Percentiles rank a stretch among this genome's conserved stretches.
Evolutionary conservation across 495 filamentous ascomycete genomes (phyloP).

Genomic region (Daldinia concentrica): DNA sequence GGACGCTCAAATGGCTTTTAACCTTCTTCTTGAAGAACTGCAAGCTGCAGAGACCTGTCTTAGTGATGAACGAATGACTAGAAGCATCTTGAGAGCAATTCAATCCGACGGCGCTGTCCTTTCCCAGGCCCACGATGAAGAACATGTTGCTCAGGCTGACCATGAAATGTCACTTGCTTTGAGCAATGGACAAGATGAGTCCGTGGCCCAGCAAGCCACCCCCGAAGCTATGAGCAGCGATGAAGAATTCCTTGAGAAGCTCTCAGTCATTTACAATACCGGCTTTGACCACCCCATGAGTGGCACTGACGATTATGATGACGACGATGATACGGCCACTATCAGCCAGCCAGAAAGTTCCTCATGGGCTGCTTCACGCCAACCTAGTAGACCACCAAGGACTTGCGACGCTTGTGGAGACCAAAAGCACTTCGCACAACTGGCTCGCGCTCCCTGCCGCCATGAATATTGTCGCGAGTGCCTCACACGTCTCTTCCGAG

Average conservation of each 20-base stretch:
- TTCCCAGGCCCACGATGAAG: slow-evolving; percentile 27
- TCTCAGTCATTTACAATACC: slow-evolving; percentile 10
- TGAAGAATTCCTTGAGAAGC: slow-evolving; percentile 15
- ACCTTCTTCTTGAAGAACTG: slow-evolving; percentile 45
- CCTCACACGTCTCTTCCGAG: slow-evolving; percentile 51
- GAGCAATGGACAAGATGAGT: slow-evolving; percentile 2
- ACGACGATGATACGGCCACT: neutral
- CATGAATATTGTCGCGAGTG: slow-evolving; percentile 62
- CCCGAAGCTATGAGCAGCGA: neutral
- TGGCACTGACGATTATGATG: neutral
- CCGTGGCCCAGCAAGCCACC: neutral
- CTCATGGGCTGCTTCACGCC: slow-evolving; percentile 33
- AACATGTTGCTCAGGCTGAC: slow-evolving; percentile 37
- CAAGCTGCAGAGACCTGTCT: slow-evolving; percentile 19
- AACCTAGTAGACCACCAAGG: neutral
- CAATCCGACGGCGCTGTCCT: slow-evolving; percentile 44
- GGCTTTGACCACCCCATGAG: neutral
- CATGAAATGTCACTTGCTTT: slow-evolving; percentile 16
- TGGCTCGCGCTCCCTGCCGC: slow-evolving; percentile 44
- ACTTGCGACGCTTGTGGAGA: slow-evolving; percentile 40
- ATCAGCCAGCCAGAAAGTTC: slow-evolving; percentile 37
- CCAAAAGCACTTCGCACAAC: neutral
- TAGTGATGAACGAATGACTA: slow-evolving; percentile 45
- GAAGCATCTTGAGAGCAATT: slow-evolving; percentile 46
- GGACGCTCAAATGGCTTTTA: slow-evolving; percentile 45